phyloP scores from a whole-genome alignment of 1,284 basidiomycete genomes.

The Papiliotrema flavescens region DNA sequence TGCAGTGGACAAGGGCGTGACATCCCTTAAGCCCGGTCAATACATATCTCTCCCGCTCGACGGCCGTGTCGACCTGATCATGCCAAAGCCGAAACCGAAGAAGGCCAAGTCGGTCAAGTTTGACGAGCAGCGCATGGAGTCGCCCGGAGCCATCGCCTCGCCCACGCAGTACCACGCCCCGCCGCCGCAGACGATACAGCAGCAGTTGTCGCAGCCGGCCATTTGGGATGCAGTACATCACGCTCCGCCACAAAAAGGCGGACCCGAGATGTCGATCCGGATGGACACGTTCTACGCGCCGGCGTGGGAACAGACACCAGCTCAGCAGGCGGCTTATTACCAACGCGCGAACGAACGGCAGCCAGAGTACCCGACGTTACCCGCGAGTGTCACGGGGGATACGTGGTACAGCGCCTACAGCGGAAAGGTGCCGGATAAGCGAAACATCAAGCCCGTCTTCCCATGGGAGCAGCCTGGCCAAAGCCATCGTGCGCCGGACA shows the following conservation, averaged over 20 bases:
- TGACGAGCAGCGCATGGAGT: not conserved
- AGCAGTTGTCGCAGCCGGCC: conserved; percentile 26
- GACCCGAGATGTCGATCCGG: conserved; percentile 51
- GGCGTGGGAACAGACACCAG: conserved; percentile 54
- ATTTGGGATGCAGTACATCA: conserved; percentile 52
- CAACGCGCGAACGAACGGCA: conserved; percentile 12
- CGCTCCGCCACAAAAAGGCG: conserved; percentile 48
- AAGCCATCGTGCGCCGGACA: conserved; percentile 57
- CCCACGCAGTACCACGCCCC: conserved; percentile 19
- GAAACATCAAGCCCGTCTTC: conserved; percentile 75
- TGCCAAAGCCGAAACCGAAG: conserved; percentile 40
- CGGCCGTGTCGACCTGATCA: conserved; percentile 78
- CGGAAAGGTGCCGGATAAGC: conserved; percentile 60
- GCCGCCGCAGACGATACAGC: conserved; percentile 18
- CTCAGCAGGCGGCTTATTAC: conserved; percentile 25
- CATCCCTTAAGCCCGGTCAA: conserved; percentile 57
- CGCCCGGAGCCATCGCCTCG: conserved; percentile 50
- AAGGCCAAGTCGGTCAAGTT: conserved; percentile 1
- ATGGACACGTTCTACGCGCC: conserved; percentile 50
- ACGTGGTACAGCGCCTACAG: conserved; percentile 52
- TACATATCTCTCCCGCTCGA: conserved; percentile 77
- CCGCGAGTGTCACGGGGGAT: conserved; percentile 41
- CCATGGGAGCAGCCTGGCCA: conserved; percentile 79
- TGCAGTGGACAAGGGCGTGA: conserved; percentile 61
- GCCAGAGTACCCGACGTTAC: conserved; percentile 41